Conservation (phyloP, 257 asterid species). For the Lavandula angustifolia region DNA sequence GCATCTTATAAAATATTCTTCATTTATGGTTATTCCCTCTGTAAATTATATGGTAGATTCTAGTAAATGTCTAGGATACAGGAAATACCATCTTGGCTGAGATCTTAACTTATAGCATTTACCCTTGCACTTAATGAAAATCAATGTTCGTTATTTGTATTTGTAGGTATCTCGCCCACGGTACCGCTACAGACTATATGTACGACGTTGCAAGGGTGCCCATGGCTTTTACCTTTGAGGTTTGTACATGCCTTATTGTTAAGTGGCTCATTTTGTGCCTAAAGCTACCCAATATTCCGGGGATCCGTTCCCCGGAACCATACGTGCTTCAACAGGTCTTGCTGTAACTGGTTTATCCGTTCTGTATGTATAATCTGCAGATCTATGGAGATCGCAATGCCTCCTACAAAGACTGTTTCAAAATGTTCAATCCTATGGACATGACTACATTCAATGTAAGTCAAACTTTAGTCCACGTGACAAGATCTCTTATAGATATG, state of each 20-base stretch:
- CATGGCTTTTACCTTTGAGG: slow-evolving; percentile 98
- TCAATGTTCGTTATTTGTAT: slow-evolving; percentile 12
- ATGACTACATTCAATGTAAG: slow-evolving; percentile 84
- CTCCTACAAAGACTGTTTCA: slow-evolving; percentile 88
- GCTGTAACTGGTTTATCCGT: too few species aligned
- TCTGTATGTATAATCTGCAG: slow-evolving; percentile 44
- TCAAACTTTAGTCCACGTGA: slow-evolving; percentile 1
- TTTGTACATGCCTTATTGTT: slow-evolving; percentile 31
- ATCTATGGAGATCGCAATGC: slow-evolving; percentile 89
- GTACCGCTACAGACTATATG: slow-evolving; percentile 98
- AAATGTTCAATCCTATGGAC: slow-evolving; percentile 91
- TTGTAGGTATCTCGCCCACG: slow-evolving; percentile 90
- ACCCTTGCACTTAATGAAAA: slow-evolving; percentile 10
- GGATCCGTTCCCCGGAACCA: too few species aligned
- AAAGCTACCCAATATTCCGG: too few species aligned
- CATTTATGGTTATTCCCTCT: not conserved
- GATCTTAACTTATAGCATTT: slow-evolving; percentile 5
- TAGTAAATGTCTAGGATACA: slow-evolving; percentile 1
- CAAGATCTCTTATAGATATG: not conserved
- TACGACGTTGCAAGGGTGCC: slow-evolving; percentile 92
- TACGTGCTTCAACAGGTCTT: too few species aligned
- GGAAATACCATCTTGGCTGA: not conserved
- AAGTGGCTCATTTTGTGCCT: slow-evolving; percentile 13
- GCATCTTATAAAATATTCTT: not conserved
- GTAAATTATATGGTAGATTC: not conserved